Base-by-base conservation (phyloP, 2,329 filamentous ascomycete genomes). In the Colletotrichum chrysophilum region DNA sequence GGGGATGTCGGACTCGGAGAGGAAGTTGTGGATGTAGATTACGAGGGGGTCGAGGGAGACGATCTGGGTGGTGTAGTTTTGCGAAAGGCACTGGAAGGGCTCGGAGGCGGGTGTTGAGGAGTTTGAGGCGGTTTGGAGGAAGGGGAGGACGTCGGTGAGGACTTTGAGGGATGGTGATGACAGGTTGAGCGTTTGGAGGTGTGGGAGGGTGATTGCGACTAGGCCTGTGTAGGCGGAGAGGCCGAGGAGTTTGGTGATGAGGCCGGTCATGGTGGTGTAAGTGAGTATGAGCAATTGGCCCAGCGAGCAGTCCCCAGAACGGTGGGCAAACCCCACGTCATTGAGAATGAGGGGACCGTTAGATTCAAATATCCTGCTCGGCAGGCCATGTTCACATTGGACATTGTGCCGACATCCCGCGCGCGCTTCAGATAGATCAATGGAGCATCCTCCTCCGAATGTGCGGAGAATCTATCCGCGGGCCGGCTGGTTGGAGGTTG, bases 21-120 rank as follows among this genome's bases (percentile, higher is more conserved):
- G 79, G 79, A 87, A 85, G 70, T 82, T 76, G 78, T 85, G 84
- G 80, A 87, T 86, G 78, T 87, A 87, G 74, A 87, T 84, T 10
- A 87, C 80, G 1, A 87, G 79, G 3, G 86, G 86, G 56, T 86
- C 84, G 24, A 86, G 80, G 16, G 85, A 87, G 52, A 87, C 80
- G 56, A 87, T 82, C 70, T 86, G 83, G 1, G 85, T 86, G 6
- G 79, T 81, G 78, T 87, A 87, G 16, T 79, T 72, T 24, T 84
- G 82, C 2, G 79, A 66, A 13, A 78, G 78, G 76, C 85, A 86
- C 34, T 32, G 24, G 38, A 70, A 70, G 18, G 70, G 32, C 7
- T 70, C 58, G 26, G 16, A 21, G 28, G 18, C 30, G 5, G 58
- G n/a, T 36, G 12, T 24, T 2, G 14, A 28, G 26, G 34, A 9